Base-by-base conservation (phyloP, 164 flowering plant genomes). In the Vitis rotundifolia region DNA sequence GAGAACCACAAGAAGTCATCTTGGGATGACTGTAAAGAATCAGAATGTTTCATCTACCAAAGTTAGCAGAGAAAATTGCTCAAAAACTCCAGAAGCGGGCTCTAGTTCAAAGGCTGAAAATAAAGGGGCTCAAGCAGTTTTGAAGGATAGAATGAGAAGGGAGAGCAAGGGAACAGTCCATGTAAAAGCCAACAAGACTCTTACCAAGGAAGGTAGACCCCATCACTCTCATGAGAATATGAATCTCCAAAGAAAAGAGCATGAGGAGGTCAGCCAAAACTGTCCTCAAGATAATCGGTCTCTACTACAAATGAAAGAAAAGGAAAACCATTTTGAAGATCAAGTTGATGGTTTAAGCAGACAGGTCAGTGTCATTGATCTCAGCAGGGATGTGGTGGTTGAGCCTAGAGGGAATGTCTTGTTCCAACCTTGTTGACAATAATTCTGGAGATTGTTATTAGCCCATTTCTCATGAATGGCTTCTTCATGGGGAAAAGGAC, bases 321-420 rank as follows among this genome's bases (percentile, higher is more conserved):
- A 73, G 72, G 79, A 79, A 50, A 83, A 83, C 63, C 1, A 53
- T 19, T 49, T 49, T 16, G 66, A 72, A 62, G 73, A 76, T 52
- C 74, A 70, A 66, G 72, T 77, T 19, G 75, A 80, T 49, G 57
- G 28, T 31, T 69, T 78, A 49, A 67, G 64, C 58, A 78, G 49
- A 62, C 67, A 59, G 11, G 50, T 75, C 9, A 78, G 37, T 47
- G 56, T 57, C 59, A 48, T 76, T 8, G 67, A 75, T 67, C 48
- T 75, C 18, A 44, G 66, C 1, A 26, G 50, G 22, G 76, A 76
- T 31, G 26, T 44, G 5, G n/a, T 72, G 26, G 22, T 67, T 19
- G 77, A 71, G 50, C 63, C 61, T 9, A 64, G 12, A 18, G 62
- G 3, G 48, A 37, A 37, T 37, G 44, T 37, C 44, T 37, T 37